Base-by-base conservation (phyloP, 106 monocot genomes). In the Gastrodia elata region DNA sequence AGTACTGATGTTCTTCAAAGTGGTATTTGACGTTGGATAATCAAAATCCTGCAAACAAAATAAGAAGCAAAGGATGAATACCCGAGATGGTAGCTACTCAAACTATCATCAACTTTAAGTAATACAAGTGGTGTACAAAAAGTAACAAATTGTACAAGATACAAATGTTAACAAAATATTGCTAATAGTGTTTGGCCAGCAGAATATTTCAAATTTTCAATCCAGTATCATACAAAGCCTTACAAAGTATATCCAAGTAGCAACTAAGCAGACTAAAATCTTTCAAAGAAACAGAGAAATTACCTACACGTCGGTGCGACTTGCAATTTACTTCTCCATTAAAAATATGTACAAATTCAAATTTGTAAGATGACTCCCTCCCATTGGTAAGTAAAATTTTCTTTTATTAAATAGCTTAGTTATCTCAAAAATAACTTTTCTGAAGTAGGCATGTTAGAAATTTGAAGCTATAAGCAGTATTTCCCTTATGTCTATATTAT, bases 21-120 rank as follows among this genome's bases (percentile, higher is more conserved):
- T 70, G 64, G 64, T 64, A 43, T 73, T 77, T 61, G 69, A 74
- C 10, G 40, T 68, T 49, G 75, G 71, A 56, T 56, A 72, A 41
- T 79, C 81, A 30, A 73, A 79, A 83, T 59, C 71, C 92, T 93
- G 78, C 11, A 74, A 61, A 75, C 64, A 15, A n/a, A 85, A 69
- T 10, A 67, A 27, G 20, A 30, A 69, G 40, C 37, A 40, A 25
- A 68, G 39, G 20, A 26, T 69, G 10, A 69, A 69, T 35, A 67
- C 5, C 20, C 67, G 20, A 38, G 8, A 69, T 69, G 13, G 9
- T 69, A 67, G 13, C 33, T 18, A 32, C 10, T 61, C 8, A 61
- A 61, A 26, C 28, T 11, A 22, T 52, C 22, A 22, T 8, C 3
- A 9, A 44, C 44, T 0, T 52, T 52, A 22, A n/a, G 22, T 22